These are phyloP conservation scores for Geum urbanum DNA, from an alignment of 306 rosid species.

Conservation along the genomic window DNA sequence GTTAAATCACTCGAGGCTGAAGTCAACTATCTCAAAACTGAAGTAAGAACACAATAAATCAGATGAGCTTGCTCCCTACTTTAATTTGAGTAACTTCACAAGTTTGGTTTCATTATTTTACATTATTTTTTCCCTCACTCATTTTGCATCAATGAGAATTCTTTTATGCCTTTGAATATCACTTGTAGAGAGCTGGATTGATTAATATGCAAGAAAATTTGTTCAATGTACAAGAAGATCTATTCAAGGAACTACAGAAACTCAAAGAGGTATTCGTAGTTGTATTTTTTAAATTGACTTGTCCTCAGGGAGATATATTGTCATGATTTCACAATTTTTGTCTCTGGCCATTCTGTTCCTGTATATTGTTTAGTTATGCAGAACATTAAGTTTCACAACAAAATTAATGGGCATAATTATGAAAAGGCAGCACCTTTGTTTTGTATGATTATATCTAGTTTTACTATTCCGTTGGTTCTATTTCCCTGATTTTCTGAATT, in stretches of 20 bases:
- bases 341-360: background rate
- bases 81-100: background rate
- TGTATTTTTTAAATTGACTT: background rate
- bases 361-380: background rate
- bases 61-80: background rate
- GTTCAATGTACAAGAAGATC: conserved; percentile 6
- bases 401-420: background rate
- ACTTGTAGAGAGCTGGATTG: conserved; percentile 13
- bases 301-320: background rate
- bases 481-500: too few relatives aligned
- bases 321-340: background rate
- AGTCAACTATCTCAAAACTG: conserved; percentile 7
- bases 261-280: conserved; percentile 13
- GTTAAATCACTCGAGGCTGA: conserved; percentile 6
- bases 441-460: background rate
- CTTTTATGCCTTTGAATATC: background rate
- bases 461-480: background rate
- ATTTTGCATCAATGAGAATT: background rate
- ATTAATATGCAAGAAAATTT: conserved; percentile 15
- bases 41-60: conserved; percentile 1
- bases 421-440: background rate
- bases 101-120: background rate
- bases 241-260: conserved; percentile 2
- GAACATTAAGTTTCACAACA: background rate
- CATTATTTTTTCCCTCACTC: background rate